These are phyloP conservation scores for Coleophoma eucalyptorum DNA, from an alignment of 2,329 filamentous ascomycete species.

Conservation along the genomic window DNA sequence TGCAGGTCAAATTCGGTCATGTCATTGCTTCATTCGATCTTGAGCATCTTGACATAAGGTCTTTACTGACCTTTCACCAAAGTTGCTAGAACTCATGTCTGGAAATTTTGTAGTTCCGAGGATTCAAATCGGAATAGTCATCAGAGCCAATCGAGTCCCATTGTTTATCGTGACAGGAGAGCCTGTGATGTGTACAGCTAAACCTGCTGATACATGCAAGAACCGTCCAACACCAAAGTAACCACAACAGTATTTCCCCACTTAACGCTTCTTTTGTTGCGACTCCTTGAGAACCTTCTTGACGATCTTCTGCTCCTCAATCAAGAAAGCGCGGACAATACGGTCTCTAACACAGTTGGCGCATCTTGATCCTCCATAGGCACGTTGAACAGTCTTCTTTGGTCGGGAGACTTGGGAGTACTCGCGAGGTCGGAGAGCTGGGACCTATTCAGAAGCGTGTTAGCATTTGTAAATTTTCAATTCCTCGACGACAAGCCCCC, in stretches of 20 bases:
- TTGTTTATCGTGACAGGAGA: constrained; percentile 20
- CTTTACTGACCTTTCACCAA: too few species aligned
- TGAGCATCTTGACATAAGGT: too few species aligned
- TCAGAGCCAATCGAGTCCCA: constrained; percentile 21
- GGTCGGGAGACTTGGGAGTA: constrained; percentile 96
- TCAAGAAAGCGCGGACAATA: constrained; percentile 96
- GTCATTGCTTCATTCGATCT: too few species aligned
- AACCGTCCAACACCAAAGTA: constrained; percentile 28
- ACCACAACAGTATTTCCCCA: constrained; percentile 18
- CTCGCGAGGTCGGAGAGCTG: constrained; percentile 96
- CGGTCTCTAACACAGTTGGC: constrained; percentile 98
- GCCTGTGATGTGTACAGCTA: constrained; percentile 29
- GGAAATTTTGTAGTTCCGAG: too few species aligned
- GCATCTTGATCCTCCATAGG: constrained; percentile 98
- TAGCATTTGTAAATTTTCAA: constrained; percentile 19
- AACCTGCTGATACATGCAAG: constrained; percentile 28
- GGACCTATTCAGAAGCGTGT: constrained; percentile 56
- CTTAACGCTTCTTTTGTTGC: constrained; percentile 58
- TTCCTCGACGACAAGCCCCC: too few species aligned
- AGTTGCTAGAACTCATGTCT: too few species aligned
- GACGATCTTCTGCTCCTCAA: constrained; percentile 99
- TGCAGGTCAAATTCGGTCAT: too few species aligned
- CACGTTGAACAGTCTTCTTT: constrained; percentile 98
- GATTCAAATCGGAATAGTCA: not conserved
- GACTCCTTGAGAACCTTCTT: constrained; percentile 99